phyloP scores from a whole-genome alignment of 805 yeast species.

The Ogataea salicorniae region DNA sequence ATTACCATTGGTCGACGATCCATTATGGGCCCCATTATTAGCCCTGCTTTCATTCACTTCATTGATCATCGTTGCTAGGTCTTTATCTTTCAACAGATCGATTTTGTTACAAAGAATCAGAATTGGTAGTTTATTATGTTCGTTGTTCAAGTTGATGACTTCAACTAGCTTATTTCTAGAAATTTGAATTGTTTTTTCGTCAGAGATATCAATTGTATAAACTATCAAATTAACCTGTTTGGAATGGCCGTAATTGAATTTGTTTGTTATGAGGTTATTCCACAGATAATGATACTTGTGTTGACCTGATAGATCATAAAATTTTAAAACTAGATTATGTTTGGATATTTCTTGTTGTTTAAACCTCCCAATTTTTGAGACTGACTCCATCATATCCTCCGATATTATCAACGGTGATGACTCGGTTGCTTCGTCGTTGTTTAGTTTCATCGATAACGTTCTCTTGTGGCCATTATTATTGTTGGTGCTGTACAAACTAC shows the following conservation, averaged over 20 bases:
- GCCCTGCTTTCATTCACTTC: neutral
- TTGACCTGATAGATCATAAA: constrained; percentile 31
- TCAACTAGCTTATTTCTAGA: constrained; percentile 19
- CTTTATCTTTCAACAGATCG: constrained; percentile 21
- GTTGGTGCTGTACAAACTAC: too few relatives aligned
- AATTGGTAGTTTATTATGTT: constrained; percentile 17
- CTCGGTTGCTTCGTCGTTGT: too few relatives aligned
- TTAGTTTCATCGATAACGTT: too few relatives aligned
- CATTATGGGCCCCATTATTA: too few relatives aligned
- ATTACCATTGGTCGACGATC: too few relatives aligned
- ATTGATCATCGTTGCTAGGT: constrained; percentile 3
- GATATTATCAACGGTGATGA: neutral
- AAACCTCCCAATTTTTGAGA: neutral
- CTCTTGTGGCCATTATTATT: too few relatives aligned
- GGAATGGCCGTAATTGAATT: neutral
- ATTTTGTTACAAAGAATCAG: constrained; percentile 28
- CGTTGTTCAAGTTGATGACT: constrained; percentile 17
- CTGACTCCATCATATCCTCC: neutral
- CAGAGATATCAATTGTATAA: constrained; percentile 28
- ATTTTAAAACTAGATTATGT: constrained; percentile 14
- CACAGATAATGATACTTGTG: constrained; percentile 21
- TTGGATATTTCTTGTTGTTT: neutral
- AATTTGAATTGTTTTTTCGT: constrained; percentile 21
- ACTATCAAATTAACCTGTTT: constrained; percentile 17
- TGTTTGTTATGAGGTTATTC: constrained; percentile 11